A percentile compares a stretch with the other conserved stretches of the same genome.
Evolutionary conservation across 106 monocot genomes (phyloP).

Genomic region (Posidonia australis): DNA sequence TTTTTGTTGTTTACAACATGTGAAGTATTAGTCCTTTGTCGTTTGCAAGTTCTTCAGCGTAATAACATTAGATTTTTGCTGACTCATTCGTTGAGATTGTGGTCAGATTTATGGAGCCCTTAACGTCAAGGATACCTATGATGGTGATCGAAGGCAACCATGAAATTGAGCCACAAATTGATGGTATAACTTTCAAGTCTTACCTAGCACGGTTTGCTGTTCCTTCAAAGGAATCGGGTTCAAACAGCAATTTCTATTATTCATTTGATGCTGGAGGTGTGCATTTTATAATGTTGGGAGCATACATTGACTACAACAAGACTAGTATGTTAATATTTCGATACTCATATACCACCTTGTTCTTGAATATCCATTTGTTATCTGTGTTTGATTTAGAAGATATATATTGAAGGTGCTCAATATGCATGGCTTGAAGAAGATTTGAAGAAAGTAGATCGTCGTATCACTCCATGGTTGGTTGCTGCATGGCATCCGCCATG

Average conservation of each 20-base stretch:
- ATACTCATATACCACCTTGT: not conserved
- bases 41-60: too few relatives aligned
- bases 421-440: slow-evolving; percentile 65
- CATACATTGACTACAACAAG: slow-evolving; percentile 69
- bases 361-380: not conserved
- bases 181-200: slow-evolving; percentile 46
- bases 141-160: slow-evolving; percentile 98
- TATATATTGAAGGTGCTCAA: slow-evolving; percentile 45
- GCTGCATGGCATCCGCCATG: slow-evolving; percentile 89
- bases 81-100: not conserved
- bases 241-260: slow-evolving; percentile 74
- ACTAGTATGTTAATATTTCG: slow-evolving; percentile 31
- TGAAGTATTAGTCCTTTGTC: too few relatives aligned
- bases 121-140: slow-evolving; percentile 79
- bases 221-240: slow-evolving; percentile 56
- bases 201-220: slow-evolving; percentile 68
- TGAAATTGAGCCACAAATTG: slow-evolving; percentile 78
- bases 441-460: slow-evolving; percentile 36
- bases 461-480: slow-evolving; percentile 72
- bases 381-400: not conserved
- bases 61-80: too few relatives aligned
- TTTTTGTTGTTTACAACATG: too few relatives aligned
- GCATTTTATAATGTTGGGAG: slow-evolving; percentile 90
- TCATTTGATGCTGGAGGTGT: slow-evolving; percentile 84
- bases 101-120: slow-evolving; percentile 71